Percentiles rank a stretch among this genome's conserved stretches.
phyloP scores from a whole-genome alignment of 106 monocot genomes.

The Dendrobium chrysotoxum region DNA sequence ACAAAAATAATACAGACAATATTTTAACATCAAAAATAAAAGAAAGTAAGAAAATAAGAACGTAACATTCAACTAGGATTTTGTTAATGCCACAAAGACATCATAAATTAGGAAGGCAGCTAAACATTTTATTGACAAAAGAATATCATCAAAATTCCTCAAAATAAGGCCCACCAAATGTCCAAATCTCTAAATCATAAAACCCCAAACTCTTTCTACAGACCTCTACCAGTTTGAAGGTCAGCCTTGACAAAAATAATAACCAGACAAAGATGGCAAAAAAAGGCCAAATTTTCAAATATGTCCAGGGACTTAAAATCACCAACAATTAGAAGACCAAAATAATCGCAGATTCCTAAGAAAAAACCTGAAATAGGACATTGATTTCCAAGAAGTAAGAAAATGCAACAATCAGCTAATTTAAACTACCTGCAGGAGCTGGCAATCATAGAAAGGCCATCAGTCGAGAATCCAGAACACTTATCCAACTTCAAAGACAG shows the following conservation, averaged over 20 bases:
- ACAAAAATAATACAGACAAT: not conserved
- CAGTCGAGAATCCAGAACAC: constrained; percentile 87
- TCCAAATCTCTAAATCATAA: not conserved
- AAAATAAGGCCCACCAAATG: not conserved
- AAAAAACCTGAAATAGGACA: not conserved
- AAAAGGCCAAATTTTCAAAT: not conserved
- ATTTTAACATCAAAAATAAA: not conserved
- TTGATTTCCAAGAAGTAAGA: not conserved
- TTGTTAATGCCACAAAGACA: not conserved
- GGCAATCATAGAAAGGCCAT: constrained; percentile 53
- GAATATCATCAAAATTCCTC: not conserved
- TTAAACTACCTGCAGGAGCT: constrained; percentile 61
- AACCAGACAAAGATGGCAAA: not conserved
- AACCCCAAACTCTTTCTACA: not conserved
- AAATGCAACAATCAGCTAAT: not conserved
- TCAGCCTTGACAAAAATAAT: not conserved
- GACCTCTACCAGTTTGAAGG: not conserved
- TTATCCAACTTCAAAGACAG: constrained; percentile 71
- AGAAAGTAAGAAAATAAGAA: not conserved
- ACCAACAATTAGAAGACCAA: not conserved
- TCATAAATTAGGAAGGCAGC: not conserved
- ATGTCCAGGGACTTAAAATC: not conserved
- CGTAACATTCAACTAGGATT: not conserved
- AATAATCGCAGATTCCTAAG: not conserved
- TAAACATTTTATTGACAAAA: not conserved